Evolutionary conservation across 805 yeast genomes (phyloP), one percentile per base, ranked within the genome.

Genomic region (Trichomonascus vanleenenianus): DNA sequence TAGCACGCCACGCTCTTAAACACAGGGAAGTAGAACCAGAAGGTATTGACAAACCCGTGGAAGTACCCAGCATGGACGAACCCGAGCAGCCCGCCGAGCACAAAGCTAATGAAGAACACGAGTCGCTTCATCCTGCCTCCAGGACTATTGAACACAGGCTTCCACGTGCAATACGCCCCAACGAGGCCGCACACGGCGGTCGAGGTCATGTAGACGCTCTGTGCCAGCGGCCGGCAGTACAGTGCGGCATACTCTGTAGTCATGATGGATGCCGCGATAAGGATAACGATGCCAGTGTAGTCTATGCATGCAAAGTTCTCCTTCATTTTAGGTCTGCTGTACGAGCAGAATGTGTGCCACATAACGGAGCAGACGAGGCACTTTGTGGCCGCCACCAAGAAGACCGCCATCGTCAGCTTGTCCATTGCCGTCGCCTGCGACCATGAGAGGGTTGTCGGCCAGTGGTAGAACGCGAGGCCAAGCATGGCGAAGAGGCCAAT

Each of bases 271-370:
- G 95, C 91, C 0, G 96, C 83, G 55, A 91, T 89, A 52, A 93
- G 68, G 11, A 88, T 74, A 0, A 97, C 87, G 54, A 91, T 91
- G 2, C 98, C 98, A 5, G 95, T 83, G 64, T 91, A 91, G 67
- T 91, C 98, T 37, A 89, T 79, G 63, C 98, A 93, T 0, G 96
- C 96, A 65, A 85, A 86, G 44, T 78, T 75, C 52, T 80, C 73
- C 60, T 96, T 75, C 51, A 79, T 61, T 16, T 68, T 57, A 39
- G 83, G 63, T 42, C 74, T 73, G 14, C 91, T 78, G 52, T 87
- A 84, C 50, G 87, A 81, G 48, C 83, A 78, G 64, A 87, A 89
- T 2, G 97, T 85, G 64, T 91, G 98, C 97, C 97, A 91, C 36
- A 82, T 66, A 2, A 81, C 78, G 1, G 96, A 87, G 38, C 91